phyloP scores from a whole-genome alignment of 306 rosid species.

The Castanopsis chinensis region DNA sequence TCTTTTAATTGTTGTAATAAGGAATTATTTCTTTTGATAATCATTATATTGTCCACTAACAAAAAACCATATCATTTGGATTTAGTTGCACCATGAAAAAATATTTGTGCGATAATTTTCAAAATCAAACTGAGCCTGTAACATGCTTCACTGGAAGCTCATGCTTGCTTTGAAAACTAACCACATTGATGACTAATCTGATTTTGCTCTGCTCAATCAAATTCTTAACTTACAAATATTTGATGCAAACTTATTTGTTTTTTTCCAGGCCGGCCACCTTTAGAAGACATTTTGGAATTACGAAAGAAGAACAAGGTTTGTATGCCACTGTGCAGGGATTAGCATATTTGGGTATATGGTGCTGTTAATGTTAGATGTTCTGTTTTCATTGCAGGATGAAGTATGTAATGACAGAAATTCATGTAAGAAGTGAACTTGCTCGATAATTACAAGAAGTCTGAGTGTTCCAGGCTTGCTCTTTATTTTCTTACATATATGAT shows the following conservation, averaged over 20 bases:
- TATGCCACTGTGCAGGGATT: constrained; percentile 1
- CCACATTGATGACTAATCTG: not conserved
- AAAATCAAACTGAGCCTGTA: not conserved
- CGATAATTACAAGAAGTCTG: not conserved
- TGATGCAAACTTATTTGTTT: not conserved
- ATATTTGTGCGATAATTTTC: not conserved
- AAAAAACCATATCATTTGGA: not conserved
- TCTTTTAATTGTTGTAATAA: not conserved
- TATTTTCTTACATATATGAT: not conserved
- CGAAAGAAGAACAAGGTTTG: constrained; percentile 67
- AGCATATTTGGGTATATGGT: not conserved
- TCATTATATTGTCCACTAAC: not conserved
- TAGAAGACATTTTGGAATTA: constrained; percentile 64
- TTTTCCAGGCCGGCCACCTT: constrained; percentile 76
- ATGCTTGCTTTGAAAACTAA: not conserved
- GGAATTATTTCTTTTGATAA: not conserved
- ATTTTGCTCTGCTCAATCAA: not conserved
- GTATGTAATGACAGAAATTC: constrained; percentile 56
- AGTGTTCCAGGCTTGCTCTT: not conserved
- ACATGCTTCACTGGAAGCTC: no score
- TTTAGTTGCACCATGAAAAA: not conserved
- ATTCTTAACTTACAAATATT: not conserved
- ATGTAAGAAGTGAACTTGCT: constrained; percentile 57
- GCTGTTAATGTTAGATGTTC: not conserved
- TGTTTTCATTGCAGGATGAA: constrained; percentile 51